phyloP scores from a whole-genome alignment of 1,284 basidiomycete species.

The Ustilago curta region DNA sequence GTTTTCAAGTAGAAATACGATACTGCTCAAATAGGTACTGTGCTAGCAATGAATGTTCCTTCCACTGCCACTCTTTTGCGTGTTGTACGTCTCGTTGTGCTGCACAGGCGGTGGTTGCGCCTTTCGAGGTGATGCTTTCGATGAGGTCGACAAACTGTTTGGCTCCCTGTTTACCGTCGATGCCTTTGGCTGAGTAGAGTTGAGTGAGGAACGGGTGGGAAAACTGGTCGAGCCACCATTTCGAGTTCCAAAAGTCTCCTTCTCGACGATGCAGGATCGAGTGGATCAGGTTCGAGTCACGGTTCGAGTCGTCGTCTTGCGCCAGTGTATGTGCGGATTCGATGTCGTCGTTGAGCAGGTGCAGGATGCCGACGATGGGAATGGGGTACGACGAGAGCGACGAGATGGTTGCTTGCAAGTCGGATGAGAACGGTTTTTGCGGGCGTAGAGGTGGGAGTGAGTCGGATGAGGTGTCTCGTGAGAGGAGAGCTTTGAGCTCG shows the following conservation, averaged over 20 bases:
- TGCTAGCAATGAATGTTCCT: slow-evolving; percentile 24
- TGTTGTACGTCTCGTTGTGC: slow-evolving; percentile 34
- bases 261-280: slow-evolving; percentile 55
- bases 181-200: slow-evolving; percentile 16
- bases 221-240: slow-evolving; percentile 55
- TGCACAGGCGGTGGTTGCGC: slow-evolving; percentile 46
- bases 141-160: slow-evolving; percentile 52
- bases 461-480: slow-evolving; percentile 6
- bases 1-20: slow-evolving; percentile 4
- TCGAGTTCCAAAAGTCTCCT: slow-evolving; percentile 58
- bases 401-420: slow-evolving; percentile 28
- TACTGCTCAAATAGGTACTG: slow-evolving; percentile 29
- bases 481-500: slow-evolving; percentile 16
- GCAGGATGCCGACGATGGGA: slow-evolving; percentile 32
- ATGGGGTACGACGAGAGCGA: slow-evolving; percentile 2
- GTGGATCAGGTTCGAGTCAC: slow-evolving; percentile 46
- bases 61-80: slow-evolving; percentile 46
- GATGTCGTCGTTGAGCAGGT: slow-evolving; percentile 58
- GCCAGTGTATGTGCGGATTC: slow-evolving; percentile 46
- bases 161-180: slow-evolving; percentile 29
- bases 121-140: slow-evolving; percentile 37
- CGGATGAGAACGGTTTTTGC: slow-evolving; percentile 22
- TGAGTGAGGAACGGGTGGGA: slow-evolving; percentile 29
- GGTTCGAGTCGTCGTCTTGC: slow-evolving; percentile 47
- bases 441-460: slow-evolving; percentile 38